phyloP scores from a whole-genome alignment of 2,329 filamentous ascomycete genomes.

The Fusarium sp. region DNA sequence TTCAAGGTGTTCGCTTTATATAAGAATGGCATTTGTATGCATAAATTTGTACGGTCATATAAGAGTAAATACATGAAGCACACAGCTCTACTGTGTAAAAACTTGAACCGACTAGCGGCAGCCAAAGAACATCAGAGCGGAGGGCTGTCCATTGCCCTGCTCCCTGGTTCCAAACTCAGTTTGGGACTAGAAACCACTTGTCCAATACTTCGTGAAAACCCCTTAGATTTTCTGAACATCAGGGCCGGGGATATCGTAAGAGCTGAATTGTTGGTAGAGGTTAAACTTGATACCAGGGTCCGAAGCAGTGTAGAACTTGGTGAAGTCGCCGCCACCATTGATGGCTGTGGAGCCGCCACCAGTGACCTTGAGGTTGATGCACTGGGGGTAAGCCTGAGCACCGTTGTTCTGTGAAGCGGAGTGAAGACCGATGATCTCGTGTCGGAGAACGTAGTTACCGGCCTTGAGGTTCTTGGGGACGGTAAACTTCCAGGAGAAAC shows the following conservation, averaged over 20 bases:
- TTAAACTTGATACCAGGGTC: conserved; percentile 55
- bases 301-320: conserved; percentile 52
- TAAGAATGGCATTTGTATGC: conserved; percentile 1
- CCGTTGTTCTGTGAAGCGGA: conserved; percentile 55
- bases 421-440: conserved; percentile 69
- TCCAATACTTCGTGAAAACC: neutral
- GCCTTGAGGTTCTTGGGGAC: conserved; percentile 61
- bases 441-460: conserved; percentile 67
- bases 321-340: conserved; percentile 50
- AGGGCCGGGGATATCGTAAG: conserved; percentile 53
- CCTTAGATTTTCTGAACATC: conserved; percentile 29
- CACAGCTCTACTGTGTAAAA: conserved; percentile 29
- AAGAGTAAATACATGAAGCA: conserved; percentile 29
- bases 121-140: conserved; percentile 18
- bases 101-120: conserved; percentile 30
- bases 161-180: conserved; percentile 7
- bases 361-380: conserved; percentile 61
- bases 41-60: conserved; percentile 24
- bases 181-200: conserved; percentile 11
- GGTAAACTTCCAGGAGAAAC: conserved; percentile 59
- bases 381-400: conserved; percentile 66
- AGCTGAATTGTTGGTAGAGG: conserved; percentile 49
- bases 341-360: conserved; percentile 53
- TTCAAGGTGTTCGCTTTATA: neutral
- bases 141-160: conserved; percentile 3